These are phyloP conservation scores for Corallochytrium limacisporum DNA, from an alignment of 78 protist genomes.

Conservation along the genomic window DNA sequence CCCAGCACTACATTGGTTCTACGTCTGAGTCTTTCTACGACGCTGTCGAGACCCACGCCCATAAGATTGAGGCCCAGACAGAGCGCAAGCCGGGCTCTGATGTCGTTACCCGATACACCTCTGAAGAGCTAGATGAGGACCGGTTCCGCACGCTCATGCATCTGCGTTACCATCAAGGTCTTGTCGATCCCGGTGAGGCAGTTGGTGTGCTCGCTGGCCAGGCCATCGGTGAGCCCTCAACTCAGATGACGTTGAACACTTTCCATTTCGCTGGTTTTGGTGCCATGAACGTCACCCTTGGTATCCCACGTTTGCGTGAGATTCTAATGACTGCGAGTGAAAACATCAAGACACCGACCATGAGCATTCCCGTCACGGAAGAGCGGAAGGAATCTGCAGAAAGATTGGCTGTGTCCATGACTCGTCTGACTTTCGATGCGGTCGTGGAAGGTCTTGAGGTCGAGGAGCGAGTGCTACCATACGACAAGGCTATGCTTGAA, in stretches of 20 bases:
- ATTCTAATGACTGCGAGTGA: slow-evolving; percentile 46
- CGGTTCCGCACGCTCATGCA: slow-evolving; percentile 40
- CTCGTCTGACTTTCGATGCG: slow-evolving; percentile 30
- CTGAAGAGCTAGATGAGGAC: no score
- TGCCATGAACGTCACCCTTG: slow-evolving; percentile 93
- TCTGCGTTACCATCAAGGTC: slow-evolving; percentile 51
- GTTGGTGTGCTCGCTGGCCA: slow-evolving; percentile 91
- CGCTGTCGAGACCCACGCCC: slow-evolving; percentile 15
- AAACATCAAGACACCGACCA: slow-evolving; percentile 41
- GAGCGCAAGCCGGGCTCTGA: background rate
- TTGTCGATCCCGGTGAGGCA: slow-evolving; percentile 86
- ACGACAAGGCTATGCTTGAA: background rate
- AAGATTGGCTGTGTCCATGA: slow-evolving; percentile 23
- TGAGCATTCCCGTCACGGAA: slow-evolving; percentile 27
- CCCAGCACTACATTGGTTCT: slow-evolving; percentile 37
- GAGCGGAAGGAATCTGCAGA: slow-evolving; percentile 29
- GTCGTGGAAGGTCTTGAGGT: slow-evolving; percentile 23
- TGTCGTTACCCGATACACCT: no score
- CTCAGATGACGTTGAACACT: slow-evolving; percentile 99
- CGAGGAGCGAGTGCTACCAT: background rate
- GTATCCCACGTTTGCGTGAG: slow-evolving; percentile 74
- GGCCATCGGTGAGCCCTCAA: slow-evolving; percentile 98
- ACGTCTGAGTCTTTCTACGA: slow-evolving; percentile 37
- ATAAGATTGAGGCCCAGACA: slow-evolving; percentile 3
- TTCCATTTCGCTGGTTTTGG: slow-evolving; percentile 99